Evolutionary conservation across 2,329 filamentous ascomycete species (phyloP), one percentile per base, ranked within the genome.

Genomic region (Fusarium napiforme): DNA sequence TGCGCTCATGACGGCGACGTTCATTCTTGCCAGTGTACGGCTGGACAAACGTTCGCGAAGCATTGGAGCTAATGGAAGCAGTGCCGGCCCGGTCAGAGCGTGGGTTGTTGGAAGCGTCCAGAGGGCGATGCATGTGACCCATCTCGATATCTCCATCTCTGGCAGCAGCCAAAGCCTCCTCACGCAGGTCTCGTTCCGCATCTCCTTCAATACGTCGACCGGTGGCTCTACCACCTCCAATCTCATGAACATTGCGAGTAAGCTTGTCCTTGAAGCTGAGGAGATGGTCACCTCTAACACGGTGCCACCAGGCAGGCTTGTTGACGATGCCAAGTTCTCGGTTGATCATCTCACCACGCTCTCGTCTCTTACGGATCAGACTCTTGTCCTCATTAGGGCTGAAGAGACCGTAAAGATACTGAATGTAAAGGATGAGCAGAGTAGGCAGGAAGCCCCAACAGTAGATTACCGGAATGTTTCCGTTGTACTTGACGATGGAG

Each of bases 331-430:
- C 90, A 15, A 93, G 85, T 60, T 92, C 89, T 10, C 84, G 85
- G 77, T 93, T 90, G 23, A 87, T 81, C 30, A 84, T 81, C 8
- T 84, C 83, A 11, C 89, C 90, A 14, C 91, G 87, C 39, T 84
- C 80, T 8, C 88, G 86, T 56, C 92, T 87, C 80, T 93, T 90
- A 36, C 86, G 84, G 39, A 92, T 87, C n/a, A 94, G 85, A 59
- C 90, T 85, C 64, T 85, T 86, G 78, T 95, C 93, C 80, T 95
- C 92, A 74, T 95, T 95, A 26, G 89, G 87, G 36, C 89, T 87
- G n/a, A 87, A 71, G 75, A 88, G 90, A 18, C 92, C 93, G 43
- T 86, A 86, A 9, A 85, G 61, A 66, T 85, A 80, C 69, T 91
- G 87, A 42, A 89, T 80, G 28, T 86, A 74, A 47, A 93, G 72